Percentiles rank a stretch among this genome's conserved stretches.
Evolutionary conservation across 306 rosid species (phyloP).

Genomic region (Quercus cerris): DNA sequence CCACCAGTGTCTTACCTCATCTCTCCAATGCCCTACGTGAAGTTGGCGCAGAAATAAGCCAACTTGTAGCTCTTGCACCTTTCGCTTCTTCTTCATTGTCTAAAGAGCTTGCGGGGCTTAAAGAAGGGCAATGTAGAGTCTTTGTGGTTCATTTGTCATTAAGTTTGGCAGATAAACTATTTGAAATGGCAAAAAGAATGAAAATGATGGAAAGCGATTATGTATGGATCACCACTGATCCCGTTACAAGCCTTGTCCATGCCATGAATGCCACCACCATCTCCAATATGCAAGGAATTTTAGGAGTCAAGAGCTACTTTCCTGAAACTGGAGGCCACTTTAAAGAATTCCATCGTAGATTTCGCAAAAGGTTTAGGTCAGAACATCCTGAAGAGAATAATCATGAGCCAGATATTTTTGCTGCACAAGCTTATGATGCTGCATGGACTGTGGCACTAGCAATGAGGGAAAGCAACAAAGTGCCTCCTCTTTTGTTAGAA

Average conservation of each 20-base stretch:
- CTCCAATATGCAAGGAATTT: conserved; percentile 46
- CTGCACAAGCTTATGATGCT: conserved; percentile 50
- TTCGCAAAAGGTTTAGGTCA: conserved; percentile 20
- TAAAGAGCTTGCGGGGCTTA: conserved; percentile 33
- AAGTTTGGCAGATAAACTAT: conserved; percentile 30
- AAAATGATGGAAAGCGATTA: conserved; percentile 45
- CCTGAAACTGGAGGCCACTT: conserved; percentile 3
- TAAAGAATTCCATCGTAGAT: conserved; percentile 18
- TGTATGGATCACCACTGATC: conserved; percentile 57
- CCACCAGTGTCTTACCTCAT: conserved; percentile 26
- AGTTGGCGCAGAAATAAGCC: conserved; percentile 23
- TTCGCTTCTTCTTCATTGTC: conserved; percentile 30
- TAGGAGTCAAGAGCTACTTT: conserved; percentile 41
- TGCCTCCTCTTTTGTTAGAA: conserved; percentile 15
- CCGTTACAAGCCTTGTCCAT: conserved; percentile 42
- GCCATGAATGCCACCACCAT: conserved; percentile 39
- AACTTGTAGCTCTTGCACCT: conserved; percentile 27
- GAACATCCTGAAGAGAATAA: conserved; percentile 32
- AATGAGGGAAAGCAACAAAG: conserved; percentile 17
- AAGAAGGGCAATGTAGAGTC: conserved; percentile 28
- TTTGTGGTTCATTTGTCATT: conserved; percentile 38
- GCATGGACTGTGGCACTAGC: conserved; percentile 34
- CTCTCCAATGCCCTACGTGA: conserved; percentile 25
- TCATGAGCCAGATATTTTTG: conserved; percentile 42
- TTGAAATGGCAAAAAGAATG: conserved; percentile 33